Conservation (phyloP, 2,329 filamentous ascomycete genomes). For the Botrytis fabae region DNA sequence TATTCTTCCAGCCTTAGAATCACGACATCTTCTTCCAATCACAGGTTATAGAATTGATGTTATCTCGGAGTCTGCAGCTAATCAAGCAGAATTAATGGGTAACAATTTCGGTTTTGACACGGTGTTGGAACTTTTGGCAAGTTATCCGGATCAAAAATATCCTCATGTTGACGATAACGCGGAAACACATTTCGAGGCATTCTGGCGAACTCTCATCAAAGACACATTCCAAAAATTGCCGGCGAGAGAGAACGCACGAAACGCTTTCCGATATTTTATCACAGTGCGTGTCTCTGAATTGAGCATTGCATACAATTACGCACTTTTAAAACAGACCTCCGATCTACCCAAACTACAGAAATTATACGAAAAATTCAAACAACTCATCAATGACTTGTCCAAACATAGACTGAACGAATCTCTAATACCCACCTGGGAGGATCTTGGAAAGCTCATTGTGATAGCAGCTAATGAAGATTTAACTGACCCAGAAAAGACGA, state of each 20-base stretch:
- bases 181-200: conserved; percentile 20
- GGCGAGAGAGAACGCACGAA: conserved; percentile 11
- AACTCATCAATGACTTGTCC: background rate
- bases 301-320: background rate
- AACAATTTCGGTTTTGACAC: conserved; percentile 14
- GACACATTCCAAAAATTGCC: conserved; percentile 22
- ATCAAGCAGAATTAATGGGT: conserved; percentile 20
- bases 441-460: background rate
- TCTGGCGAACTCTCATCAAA: conserved; percentile 27
- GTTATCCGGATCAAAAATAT: background rate
- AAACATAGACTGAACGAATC: background rate
- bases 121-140: conserved; percentile 10
- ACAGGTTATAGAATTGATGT: conserved; percentile 6
- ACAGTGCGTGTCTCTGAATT: conserved; percentile 17
- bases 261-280: conserved; percentile 13
- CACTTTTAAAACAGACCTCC: background rate
- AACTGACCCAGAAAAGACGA: background rate
- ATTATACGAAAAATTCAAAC: background rate
- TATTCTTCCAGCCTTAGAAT: background rate
- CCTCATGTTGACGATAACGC: background rate
- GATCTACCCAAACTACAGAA: background rate
- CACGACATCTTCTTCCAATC: conserved; percentile 10
- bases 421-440: background rate
- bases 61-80: background rate
- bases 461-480: background rate